Evolutionary conservation across 192 early-diverging fungal species (phyloP), one percentile per base, ranked within the genome.

Genomic region (Rhizophagus sp.): DNA sequence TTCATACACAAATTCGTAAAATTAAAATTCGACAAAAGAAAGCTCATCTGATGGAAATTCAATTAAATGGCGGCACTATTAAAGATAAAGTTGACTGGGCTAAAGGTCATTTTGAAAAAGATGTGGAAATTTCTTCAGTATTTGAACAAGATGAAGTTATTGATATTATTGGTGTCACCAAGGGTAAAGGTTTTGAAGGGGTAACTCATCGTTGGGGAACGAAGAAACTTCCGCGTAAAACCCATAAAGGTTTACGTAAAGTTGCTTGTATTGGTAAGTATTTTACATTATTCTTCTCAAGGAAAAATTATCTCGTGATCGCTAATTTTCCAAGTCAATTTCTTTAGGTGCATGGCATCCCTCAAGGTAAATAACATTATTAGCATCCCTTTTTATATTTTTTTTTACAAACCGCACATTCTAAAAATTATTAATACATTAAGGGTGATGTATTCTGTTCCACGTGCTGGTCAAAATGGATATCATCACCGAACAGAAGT

Each of bases 401-500:
- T 63, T 61, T 6, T 25, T 76, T 62, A 41, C 15, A 62, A 49
- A 27, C 24, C 2, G 10, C 27, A 24, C 19, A 52, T 39, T 27
- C 44, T 50, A 52, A 25, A 4, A 15, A 72, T n/a, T n/a, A 33
- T 12, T 34, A 96, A 98, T 92, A 95, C 96, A 83, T 91, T 93
- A 81, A 92, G 95, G 70, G 97, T 99, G 87, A 97, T 96, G 96
- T 98, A 92, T 95, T 96, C 98, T 76, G 97, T 99, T 81, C 94
- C 98, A 78, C 97, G 98, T 88, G 95, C 98, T 83, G 98, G 98
- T 97, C 98, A 99, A 92, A 89, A 96, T 90, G 98, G 98, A 92
- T 98, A 97, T 93, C 98, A 99, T 91, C 98, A 98, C 92, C 97
- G 98, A 94, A 98, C 97, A 81, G 98, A 99, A 90, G 86, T 97